phyloP scores from a whole-genome alignment of 2,329 filamentous ascomycete species.

The Metarhizium sp. region DNA sequence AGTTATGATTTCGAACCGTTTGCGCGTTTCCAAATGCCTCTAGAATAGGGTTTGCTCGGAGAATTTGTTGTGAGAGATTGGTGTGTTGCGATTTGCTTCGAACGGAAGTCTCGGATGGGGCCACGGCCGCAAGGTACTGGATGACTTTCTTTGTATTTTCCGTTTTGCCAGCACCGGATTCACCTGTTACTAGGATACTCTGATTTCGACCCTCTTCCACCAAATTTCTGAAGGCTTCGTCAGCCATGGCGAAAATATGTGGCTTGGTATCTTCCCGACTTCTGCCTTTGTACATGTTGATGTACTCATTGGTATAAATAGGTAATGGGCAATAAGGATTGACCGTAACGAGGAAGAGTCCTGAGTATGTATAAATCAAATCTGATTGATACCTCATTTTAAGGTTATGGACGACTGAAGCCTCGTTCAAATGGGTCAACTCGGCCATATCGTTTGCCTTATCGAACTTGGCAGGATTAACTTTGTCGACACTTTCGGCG shows the following conservation, averaged over 20 bases:
- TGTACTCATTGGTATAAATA: slow-evolving; percentile 93
- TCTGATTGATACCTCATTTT: slow-evolving; percentile 92
- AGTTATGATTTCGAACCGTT: slow-evolving; percentile 96
- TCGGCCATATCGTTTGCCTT: slow-evolving; percentile 99
- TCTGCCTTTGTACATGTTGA: slow-evolving; percentile 95
- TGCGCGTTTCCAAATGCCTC: slow-evolving; percentile 98
- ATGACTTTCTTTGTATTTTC: slow-evolving; percentile 99
- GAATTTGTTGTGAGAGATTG: slow-evolving; percentile 90
- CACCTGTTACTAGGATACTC: slow-evolving; percentile 94
- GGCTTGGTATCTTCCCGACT: slow-evolving; percentile 90
- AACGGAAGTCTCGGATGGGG: slow-evolving; percentile 66
- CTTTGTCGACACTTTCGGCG: slow-evolving; percentile 86
- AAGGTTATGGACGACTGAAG: slow-evolving; percentile 94
- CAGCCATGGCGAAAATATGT: slow-evolving; percentile 96
- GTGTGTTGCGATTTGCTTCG: slow-evolving; percentile 57
- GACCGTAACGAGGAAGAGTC: slow-evolving; percentile 90
- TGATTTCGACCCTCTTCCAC: slow-evolving; percentile 94
- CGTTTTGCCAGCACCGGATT: slow-evolving; percentile 96
- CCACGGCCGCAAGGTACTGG: slow-evolving; percentile 92
- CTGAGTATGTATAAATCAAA: slow-evolving; percentile 96
- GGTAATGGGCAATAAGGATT: slow-evolving; percentile 93
- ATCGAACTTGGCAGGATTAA: slow-evolving; percentile 99
- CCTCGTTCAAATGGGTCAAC: slow-evolving; percentile 93
- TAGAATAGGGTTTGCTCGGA: slow-evolving; percentile 91
- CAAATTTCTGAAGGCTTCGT: slow-evolving; percentile 90